Base-by-base conservation (phyloP, 768 basidiomycete species). In the Rubroboletus pulcherrimus region DNA sequence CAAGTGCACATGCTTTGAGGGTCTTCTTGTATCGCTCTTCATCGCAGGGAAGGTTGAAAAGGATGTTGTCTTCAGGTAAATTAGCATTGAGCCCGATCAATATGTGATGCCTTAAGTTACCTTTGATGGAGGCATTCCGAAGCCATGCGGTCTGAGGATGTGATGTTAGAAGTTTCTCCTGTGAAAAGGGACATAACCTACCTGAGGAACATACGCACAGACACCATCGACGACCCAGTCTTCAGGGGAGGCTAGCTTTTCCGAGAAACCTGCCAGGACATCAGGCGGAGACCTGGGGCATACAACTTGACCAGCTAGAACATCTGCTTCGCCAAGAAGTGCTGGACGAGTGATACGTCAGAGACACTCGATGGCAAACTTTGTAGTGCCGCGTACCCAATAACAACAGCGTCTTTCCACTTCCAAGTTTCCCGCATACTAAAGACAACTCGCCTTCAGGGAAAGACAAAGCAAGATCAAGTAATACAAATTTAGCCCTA, bases 191-290 rank as follows among this genome's bases (percentile, higher is more conserved):
- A 10, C 8, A 37, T 12, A 34, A 49, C 76, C 39, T 63, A 81
- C 86, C 76, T 89, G 84, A 19, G 93, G 92, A 15, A 94, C 92
- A 71, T 91, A 97, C 2, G 93, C 94, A 54, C 89, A 91, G 55
- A 91, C 76, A 24, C 87, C 87, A 17, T 78, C 70, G 1, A 93
- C 80, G 44, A 93, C 67, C 94, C 94, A 97, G 15, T 88, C 77
- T 35, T 85, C 84, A 34, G 78, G 71, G 0, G 74, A 64, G 0
- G 77, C 66, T 30, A 60, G 57, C 3, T 75, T 70, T 14, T 72
- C 76, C 0, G 78, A 71, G 49, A 88, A 86, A 6, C 74, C 75
- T 0, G 88, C 86, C 62, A 95, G 75, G 2, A 85, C 76, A 67
- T 95, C 84, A 2, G 92, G 90, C 2, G 90, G 87, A 3, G 93